These are phyloP conservation scores for Oryza australiensis DNA, from an alignment of 176 grass and related monocot genomes.

Conservation along the genomic window DNA sequence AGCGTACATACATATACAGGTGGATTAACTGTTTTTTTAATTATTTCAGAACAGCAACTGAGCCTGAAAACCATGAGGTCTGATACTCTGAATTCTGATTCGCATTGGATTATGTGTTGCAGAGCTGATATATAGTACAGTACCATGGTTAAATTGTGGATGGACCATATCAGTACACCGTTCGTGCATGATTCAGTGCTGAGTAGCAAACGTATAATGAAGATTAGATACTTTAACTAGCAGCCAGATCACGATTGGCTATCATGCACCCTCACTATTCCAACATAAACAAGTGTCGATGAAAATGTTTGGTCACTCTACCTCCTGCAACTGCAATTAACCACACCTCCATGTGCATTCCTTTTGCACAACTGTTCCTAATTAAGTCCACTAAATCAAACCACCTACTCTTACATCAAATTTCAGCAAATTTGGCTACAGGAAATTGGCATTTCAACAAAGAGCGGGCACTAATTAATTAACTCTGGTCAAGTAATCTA, in stretches of 20 bases:
- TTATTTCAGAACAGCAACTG: neutral
- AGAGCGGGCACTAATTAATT: neutral
- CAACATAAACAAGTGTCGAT: slow-evolving; percentile 1
- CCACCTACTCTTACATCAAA: neutral
- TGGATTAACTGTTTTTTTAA: neutral
- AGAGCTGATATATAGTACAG: neutral
- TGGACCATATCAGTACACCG: neutral
- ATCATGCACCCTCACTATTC: neutral
- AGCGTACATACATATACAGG: neutral
- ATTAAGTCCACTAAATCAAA: slow-evolving; percentile 12
- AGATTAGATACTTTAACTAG: slow-evolving; percentile 26
- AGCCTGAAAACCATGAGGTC: neutral
- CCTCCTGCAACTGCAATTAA: neutral
- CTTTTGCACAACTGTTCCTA: slow-evolving; percentile 1
- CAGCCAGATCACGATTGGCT: slow-evolving; percentile 37
- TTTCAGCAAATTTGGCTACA: neutral
- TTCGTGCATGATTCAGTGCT: neutral
- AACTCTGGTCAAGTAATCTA: neutral
- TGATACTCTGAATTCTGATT: neutral
- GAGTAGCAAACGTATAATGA: neutral
- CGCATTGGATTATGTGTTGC: neutral
- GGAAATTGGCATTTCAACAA: neutral
- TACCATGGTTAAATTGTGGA: neutral
- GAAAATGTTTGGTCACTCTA: neutral
- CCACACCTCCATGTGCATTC: slow-evolving; percentile 34